Base-by-base conservation (phyloP, 495 filamentous ascomycete species). In the Hamigera avellanea region DNA sequence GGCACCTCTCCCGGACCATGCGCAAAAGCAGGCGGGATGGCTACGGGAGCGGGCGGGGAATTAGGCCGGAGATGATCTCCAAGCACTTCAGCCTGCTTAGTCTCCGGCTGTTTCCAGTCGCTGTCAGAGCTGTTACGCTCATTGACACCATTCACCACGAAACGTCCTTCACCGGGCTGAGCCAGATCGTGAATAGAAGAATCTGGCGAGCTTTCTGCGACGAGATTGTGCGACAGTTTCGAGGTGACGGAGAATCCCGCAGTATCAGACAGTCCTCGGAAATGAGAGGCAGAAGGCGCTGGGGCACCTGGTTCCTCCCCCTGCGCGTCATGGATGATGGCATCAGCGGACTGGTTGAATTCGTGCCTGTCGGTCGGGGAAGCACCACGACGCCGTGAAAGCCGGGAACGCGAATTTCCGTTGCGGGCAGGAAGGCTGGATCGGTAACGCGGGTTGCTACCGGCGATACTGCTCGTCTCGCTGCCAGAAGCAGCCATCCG, bases 11-110 rank as follows among this genome's bases (percentile, higher is more conserved):
- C 73, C 21, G 81, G 75, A 6, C 66, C 68, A 53, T 87, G 83
- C 9, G 73, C 61, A 48, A 95, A 89, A 15, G 71, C 75, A 4
- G 87, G 87, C 1, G 88, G 88, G 12, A 67, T 62, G 8, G 67
- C 69, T 14, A 94, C 85, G 6, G 83, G 83, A 42, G 79, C 75
- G 6, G 80, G 83, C 8, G 80, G 76, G 19, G 72, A 66, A 43
- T 68, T 62, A 28, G 65, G 63, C 32, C 63, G 65, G 42, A 79
- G 59, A 21, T 70, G 72, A 14, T 76, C 68, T 31, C 41, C 44
- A 23, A 60, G 33, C 12, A 47, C 40, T 19, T 53, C 56, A 3
- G 46, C 36, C n/a, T 48, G 44, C 2, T 35, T 18, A 16, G 35
- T 16, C 17, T 48, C 39, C 9, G 33, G 35, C 8, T 48, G 43